Conservation (phyloP, 768 basidiomycete genomes). For the Cystobasidium tubakii region DNA sequence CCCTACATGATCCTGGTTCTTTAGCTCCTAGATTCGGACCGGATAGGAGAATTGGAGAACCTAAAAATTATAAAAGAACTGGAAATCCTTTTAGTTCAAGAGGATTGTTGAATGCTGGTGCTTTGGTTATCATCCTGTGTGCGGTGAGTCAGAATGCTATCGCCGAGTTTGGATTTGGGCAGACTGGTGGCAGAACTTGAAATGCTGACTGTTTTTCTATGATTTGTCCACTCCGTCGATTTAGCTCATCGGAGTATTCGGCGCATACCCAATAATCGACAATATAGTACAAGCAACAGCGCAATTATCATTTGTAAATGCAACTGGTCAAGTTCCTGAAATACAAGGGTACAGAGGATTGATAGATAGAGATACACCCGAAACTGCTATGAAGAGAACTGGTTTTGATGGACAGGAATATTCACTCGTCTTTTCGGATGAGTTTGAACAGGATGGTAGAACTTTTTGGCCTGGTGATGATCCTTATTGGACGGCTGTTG, state of each 20-base stretch:
- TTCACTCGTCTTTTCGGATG: conserved; percentile 76
- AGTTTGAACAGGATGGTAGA: conserved; percentile 66
- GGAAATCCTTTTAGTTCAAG: not conserved
- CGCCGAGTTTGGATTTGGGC: no score
- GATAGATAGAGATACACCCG: conserved; percentile 72
- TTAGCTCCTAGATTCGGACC: conserved; percentile 8
- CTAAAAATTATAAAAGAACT: not conserved
- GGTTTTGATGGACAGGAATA: conserved; percentile 71
- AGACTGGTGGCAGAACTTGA: not conserved
- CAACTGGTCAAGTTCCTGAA: conserved; percentile 36
- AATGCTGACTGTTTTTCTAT: no score
- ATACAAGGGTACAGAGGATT: conserved; percentile 52
- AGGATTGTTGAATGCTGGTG: conserved; percentile 26
- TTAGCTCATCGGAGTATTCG: conserved; percentile 28
- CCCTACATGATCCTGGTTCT: conserved; percentile 27
- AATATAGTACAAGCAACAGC: not conserved
- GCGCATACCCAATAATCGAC: conserved; percentile 22
- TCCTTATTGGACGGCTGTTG: conserved; percentile 62
- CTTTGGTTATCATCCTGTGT: conserved; percentile 13
- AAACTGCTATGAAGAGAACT: conserved; percentile 36
- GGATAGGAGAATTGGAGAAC: conserved; percentile 25
- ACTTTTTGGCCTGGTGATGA: conserved; percentile 62
- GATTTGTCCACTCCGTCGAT: not conserved
- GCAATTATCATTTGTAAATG: not conserved
- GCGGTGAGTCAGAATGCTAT: not conserved